Evolutionary conservation across 305 asterid genomes (phyloP), one percentile per base, ranked within the genome.

Genomic region (Nicotiana rustica): DNA sequence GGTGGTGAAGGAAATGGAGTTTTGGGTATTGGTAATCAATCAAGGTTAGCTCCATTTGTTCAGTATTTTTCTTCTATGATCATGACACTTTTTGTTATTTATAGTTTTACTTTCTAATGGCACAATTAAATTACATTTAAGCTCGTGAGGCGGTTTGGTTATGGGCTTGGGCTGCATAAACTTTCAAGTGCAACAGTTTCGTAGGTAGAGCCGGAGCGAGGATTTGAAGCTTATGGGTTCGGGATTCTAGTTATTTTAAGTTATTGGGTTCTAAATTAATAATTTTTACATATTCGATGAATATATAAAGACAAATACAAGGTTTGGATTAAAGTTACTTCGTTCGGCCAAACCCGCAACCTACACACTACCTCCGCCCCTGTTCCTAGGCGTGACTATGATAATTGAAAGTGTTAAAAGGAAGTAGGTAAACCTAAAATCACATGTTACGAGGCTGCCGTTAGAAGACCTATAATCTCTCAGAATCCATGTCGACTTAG

Each of bases 1-100:
- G 93, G 87, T 13, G 95, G 86, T 21, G 86, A 59, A 60, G 82
- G 88, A 7, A 38, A 47, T 47, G 94, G 92, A 44, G 83, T 77
- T 81, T 83, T 84, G 35, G 90, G 88, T 56, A 55, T 79, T 85
- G 41, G 83, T 14, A 81, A 18, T 47, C 83, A 65, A 10, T 87
- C 95, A 2, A 92, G 96, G 98, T 56, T 13, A 56, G 90, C 64
- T 25, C 10, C 55, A 67, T 76, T 83, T 82, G 3, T 17, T 82
- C 9, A 6, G 49, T 31, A 4, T 71, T 47, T 33, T 31, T 31
- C 33, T 31, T 31, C 33, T 31, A 31, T 31, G 33, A 31, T 31
- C 33, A 31, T 31, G 33, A 31, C 33, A 31, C 33, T 31, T 31
- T 31, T 31, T 31, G 33, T 31, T 31, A 38, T 8, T 38, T 38